A percentile compares a stretch with the other conserved stretches of the same genome.
Conservation (phyloP, 495 filamentous ascomycete species). For the Penicillium paradoxum region DNA sequence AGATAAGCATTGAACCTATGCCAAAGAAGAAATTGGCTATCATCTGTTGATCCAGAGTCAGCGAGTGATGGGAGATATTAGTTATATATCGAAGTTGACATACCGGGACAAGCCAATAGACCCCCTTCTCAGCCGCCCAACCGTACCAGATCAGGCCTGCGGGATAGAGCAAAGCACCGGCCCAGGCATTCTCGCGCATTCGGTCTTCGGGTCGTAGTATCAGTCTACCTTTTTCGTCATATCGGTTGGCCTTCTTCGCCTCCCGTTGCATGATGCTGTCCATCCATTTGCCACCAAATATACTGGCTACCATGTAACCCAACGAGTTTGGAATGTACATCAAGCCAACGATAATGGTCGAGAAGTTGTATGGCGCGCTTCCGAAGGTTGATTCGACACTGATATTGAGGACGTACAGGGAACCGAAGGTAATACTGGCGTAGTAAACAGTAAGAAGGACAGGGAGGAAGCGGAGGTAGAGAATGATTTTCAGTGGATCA, state of each 20-base stretch:
- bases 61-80: background rate
- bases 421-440: conserved; percentile 74
- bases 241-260: conserved; percentile 64
- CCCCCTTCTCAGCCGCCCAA: conserved; percentile 55
- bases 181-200: conserved; percentile 84
- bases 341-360: conserved; percentile 66
- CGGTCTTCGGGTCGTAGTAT: conserved; percentile 80
- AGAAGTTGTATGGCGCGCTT: conserved; percentile 66
- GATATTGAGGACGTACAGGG: conserved; percentile 85
- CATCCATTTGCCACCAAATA: conserved; percentile 80
- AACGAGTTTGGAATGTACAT: conserved; percentile 77
- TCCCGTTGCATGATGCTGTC: conserved; percentile 85
- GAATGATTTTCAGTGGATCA: conserved; percentile 73
- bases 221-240: conserved; percentile 63
- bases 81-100: conserved; percentile 29
- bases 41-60: conserved; percentile 35
- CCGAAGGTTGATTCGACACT: conserved; percentile 74
- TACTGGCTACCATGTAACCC: conserved; percentile 69
- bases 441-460: conserved; percentile 78
- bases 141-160: conserved; percentile 62
- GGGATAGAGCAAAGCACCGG: conserved; percentile 73
- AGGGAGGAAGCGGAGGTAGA: conserved; percentile 75
- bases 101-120: conserved; percentile 61
- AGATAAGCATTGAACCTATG: conserved; percentile 83
- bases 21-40: conserved; percentile 89